These are phyloP conservation scores for Agastache rugosa DNA, from an alignment of 257 asterid genomes.

Conservation along the genomic window DNA sequence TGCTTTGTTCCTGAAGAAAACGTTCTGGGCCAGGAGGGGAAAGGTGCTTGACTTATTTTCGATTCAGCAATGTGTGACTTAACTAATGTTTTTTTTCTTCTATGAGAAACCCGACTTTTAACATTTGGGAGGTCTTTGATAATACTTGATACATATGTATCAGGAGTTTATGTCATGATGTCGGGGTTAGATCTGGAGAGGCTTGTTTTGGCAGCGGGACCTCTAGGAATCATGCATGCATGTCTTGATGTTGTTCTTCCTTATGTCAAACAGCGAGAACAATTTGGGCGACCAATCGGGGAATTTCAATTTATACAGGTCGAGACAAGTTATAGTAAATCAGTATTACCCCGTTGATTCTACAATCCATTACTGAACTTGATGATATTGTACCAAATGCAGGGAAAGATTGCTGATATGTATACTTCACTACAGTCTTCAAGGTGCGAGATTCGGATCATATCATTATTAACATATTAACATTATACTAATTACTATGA, in stretches of 20 bases:
- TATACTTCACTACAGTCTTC: slow-evolving; percentile 94
- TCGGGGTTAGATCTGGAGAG: slow-evolving; percentile 98
- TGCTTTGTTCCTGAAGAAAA: slow-evolving; percentile 94
- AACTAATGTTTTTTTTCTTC: not conserved
- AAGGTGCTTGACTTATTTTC: slow-evolving; percentile 58
- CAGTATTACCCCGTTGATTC: slow-evolving; percentile 7
- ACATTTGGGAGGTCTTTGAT: slow-evolving; percentile 23
- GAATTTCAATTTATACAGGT: slow-evolving; percentile 95
- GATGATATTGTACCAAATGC: slow-evolving; percentile 42
- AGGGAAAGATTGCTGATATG: slow-evolving; percentile 98
- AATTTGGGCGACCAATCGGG: slow-evolving; percentile 92
- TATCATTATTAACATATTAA: not conserved
- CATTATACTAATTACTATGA: not conserved
- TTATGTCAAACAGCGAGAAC: slow-evolving; percentile 84
- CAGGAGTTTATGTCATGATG: slow-evolving; percentile 99
- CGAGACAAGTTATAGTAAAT: slow-evolving; percentile 14
- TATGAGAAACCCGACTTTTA: slow-evolving; percentile 5
- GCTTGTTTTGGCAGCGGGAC: slow-evolving; percentile 94
- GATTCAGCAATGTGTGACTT: slow-evolving; percentile 3
- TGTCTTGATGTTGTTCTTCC: slow-evolving; percentile 96
- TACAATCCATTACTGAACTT: slow-evolving; percentile 12
- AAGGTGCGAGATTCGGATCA: slow-evolving; percentile 52
- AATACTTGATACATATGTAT: slow-evolving; percentile 36
- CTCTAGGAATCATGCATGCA: slow-evolving; percentile 96
- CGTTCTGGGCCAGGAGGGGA: slow-evolving; percentile 92